These are phyloP conservation scores for Lachnellula hyalina DNA, from an alignment of 2,329 filamentous ascomycete genomes.

Conservation along the genomic window DNA sequence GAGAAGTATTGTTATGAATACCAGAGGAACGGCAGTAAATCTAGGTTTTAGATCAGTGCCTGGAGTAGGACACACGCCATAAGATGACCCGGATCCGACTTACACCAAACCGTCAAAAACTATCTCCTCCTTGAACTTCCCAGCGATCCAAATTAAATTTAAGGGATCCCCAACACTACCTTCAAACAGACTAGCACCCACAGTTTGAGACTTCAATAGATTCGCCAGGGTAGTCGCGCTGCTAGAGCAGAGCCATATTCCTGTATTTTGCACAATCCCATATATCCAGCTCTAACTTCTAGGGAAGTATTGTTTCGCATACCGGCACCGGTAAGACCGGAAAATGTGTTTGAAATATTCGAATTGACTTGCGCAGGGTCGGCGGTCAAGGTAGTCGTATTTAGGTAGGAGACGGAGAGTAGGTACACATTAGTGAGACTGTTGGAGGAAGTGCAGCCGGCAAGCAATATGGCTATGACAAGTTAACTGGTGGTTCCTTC, in stretches of 20 bases:
- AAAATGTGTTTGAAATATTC: constrained; percentile 4
- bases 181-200: not conserved
- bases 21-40: constrained; percentile 4
- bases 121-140: constrained; percentile 8
- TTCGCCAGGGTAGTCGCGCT: constrained; percentile 5
- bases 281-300: constrained; percentile 8
- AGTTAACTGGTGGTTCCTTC: not conserved
- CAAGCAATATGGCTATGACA: constrained; percentile 7
- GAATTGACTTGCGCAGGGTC: constrained; percentile 1
- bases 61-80: not conserved
- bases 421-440: constrained; percentile 9
- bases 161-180: constrained; percentile 5
- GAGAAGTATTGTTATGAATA: constrained; percentile 2
- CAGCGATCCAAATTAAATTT: constrained; percentile 11
- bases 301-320: not conserved
- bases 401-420: constrained; percentile 9
- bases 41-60: not conserved
- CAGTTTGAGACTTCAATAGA: not conserved
- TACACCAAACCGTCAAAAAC: constrained; percentile 13
- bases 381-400: not conserved
- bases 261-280: constrained; percentile 7
- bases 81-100: not conserved
- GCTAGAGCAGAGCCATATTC: constrained; percentile 10
- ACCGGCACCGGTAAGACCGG: not conserved
- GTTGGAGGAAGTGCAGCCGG: constrained; percentile 7